Base-by-base conservation (phyloP, 495 filamentous ascomycete species). In the Penicillium goetzii region DNA sequence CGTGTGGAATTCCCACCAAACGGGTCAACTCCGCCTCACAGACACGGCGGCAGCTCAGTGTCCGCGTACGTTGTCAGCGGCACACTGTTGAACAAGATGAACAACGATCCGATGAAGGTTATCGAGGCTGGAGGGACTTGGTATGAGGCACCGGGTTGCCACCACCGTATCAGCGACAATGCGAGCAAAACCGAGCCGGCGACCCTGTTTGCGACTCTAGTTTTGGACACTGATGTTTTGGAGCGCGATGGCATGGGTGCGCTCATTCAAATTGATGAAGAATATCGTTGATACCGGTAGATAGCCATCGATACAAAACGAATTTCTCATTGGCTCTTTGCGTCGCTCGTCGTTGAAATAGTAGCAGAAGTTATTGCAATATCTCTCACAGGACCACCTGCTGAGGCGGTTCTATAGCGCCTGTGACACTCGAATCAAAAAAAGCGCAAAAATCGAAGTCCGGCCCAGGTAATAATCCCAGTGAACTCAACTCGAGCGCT, bases 141-240 rank as follows among this genome's bases (percentile, higher is more conserved):
- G 68, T 79, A 72, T 54, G 78, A 83, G 62, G 75, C 76, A 10
- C 80, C 80, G 0, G 78, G 78, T 0, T 83, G 80, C 45, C 77
- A 79, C 47, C 78, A 83, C 62, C 65, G 72, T 28, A 69, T 76
- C 50, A 78, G 78, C 51, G 74, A 74, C 41, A 81, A 81, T 63
- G 68, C 66, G 4, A 76, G 76, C 63, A 65, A 69, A 54, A 76
- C 69, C 4, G 75, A 75, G 54, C 59, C 71, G 3, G 74, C 75
- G 0, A 59, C 58, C 10, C 36, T 79, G 4, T 56, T 78, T 19
- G 78, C 65, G 7, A 73, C 59, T 49, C 54, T 80, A 21, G 54
- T 80, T 21, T 47, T 75, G n/a, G 73, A 79, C 51, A 72, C 75
- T 0, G 70, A 77, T 53, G 60, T 56, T 0, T 54, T 74, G n/a